These are phyloP conservation scores for Monosporascus cannonballus DNA, from an alignment of 2,329 filamentous ascomycete genomes.

Conservation along the genomic window DNA sequence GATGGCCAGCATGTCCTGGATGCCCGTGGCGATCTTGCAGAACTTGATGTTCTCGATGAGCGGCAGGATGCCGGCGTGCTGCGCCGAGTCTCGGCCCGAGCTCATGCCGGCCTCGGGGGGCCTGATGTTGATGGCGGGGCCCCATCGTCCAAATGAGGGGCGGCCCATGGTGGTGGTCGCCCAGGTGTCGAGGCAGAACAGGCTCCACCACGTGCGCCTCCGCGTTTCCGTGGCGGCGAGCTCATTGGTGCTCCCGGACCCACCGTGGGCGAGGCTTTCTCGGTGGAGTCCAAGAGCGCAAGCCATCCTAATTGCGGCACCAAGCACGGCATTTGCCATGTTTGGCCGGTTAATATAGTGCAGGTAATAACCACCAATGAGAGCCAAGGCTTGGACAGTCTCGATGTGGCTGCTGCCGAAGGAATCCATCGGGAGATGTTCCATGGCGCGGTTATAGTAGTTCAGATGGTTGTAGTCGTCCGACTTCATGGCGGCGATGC, in stretches of 20 bases:
- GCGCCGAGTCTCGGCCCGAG: constrained; percentile 43
- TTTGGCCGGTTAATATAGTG: constrained; percentile 75
- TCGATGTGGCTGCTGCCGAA: constrained; percentile 68
- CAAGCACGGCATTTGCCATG: constrained; percentile 67
- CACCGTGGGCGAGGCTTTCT: constrained; percentile 43
- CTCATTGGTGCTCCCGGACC: constrained; percentile 31
- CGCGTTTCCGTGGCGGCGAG: constrained; percentile 54
- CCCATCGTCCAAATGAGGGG: constrained; percentile 62
- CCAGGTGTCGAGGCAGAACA: constrained; percentile 72
- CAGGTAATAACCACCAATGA: constrained; percentile 71
- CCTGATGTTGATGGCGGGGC: constrained; percentile 61
- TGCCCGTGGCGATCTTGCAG: constrained; percentile 70
- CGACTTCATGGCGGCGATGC: constrained; percentile 59
- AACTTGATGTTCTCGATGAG: constrained; percentile 73
- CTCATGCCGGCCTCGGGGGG: constrained; percentile 49
- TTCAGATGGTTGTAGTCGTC: constrained; percentile 62
- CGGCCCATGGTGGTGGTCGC: constrained; percentile 64
- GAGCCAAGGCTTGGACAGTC: constrained; percentile 62
- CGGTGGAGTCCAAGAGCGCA: constrained; percentile 66
- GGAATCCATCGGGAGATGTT: constrained; percentile 59
- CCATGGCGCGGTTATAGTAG: constrained; percentile 64
- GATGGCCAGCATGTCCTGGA: constrained; percentile 69
- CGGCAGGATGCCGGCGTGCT: constrained; percentile 61
- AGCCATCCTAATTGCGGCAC: constrained; percentile 68
- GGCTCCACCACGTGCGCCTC: constrained; percentile 66